Percentiles rank a stretch among this genome's conserved stretches.
These are phyloP conservation scores for Rhizopogon sp. DNA, from an alignment of 768 basidiomycete genomes.

Conservation along the genomic window DNA sequence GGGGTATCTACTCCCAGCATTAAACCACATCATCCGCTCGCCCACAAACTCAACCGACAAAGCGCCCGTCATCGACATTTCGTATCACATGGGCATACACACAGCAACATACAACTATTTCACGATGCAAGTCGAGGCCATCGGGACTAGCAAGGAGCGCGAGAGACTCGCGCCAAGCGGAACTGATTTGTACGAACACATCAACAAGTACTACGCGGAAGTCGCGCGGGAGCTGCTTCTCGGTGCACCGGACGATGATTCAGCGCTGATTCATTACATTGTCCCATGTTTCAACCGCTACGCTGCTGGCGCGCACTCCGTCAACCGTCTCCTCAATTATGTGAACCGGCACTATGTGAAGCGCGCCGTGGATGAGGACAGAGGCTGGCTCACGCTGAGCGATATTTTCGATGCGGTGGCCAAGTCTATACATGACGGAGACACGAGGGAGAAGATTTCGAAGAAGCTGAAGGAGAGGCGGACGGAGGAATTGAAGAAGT, in stretches of 20 bases:
- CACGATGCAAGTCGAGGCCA: constrained; percentile 50
- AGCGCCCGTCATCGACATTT: constrained; percentile 66
- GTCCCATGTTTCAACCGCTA: constrained; percentile 69
- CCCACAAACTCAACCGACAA: constrained; percentile 55
- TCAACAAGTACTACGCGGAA: constrained; percentile 67
- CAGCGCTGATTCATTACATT: constrained; percentile 63
- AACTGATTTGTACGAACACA: constrained; percentile 66
- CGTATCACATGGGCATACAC: constrained; percentile 72
- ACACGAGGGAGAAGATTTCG: constrained; percentile 57
- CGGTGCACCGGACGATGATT: constrained; percentile 62
- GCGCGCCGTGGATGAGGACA: constrained; percentile 73
- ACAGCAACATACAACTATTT: constrained; percentile 83
- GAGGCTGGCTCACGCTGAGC: constrained; percentile 66
- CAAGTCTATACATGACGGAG: constrained; percentile 43
- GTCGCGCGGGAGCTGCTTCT: constrained; percentile 57
- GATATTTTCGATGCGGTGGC: constrained; percentile 62
- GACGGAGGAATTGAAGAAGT: constrained; percentile 60
- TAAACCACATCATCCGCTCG: constrained; percentile 74
- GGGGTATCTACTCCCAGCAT: constrained; percentile 70
- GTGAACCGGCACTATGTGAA: constrained; percentile 69
- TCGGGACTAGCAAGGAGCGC: constrained; percentile 27
- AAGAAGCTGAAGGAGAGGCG: constrained; percentile 54
- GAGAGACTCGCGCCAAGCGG: constrained; percentile 39
- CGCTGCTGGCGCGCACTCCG: constrained; percentile 58
- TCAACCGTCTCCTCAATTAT: constrained; percentile 72